Percentiles rank a stretch among this genome's conserved stretches.
Evolutionary conservation across 768 basidiomycete species (phyloP).

Genomic region (Tylopilus felleus): DNA sequence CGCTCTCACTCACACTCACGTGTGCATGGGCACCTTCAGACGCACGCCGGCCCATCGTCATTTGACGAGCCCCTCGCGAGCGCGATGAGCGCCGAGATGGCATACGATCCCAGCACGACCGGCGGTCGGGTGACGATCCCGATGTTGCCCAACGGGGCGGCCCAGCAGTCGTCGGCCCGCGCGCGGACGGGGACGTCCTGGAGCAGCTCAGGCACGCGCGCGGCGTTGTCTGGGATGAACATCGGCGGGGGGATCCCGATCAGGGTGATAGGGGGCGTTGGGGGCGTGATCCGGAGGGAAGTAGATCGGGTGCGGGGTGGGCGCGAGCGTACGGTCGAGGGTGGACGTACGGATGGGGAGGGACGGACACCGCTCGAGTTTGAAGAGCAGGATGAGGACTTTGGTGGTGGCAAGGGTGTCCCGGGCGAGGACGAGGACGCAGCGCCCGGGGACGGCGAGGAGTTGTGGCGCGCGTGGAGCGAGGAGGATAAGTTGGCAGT

Average conservation of each 20-base stretch:
- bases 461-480: conserved; percentile 25
- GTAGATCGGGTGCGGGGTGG: conserved; percentile 31
- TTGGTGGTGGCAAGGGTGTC: conserved; percentile 31
- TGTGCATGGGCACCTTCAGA: conserved; percentile 23
- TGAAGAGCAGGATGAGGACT: conserved; percentile 69
- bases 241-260: conserved; percentile 41
- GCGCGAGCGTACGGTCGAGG: not conserved
- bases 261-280: conserved; percentile 61
- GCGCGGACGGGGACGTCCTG: conserved; percentile 10
- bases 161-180: conserved; percentile 14
- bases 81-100: conserved; percentile 64
- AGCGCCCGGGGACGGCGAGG: conserved; percentile 13
- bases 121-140: conserved; percentile 49
- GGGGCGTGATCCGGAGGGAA: conserved; percentile 51
- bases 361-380: conserved; percentile 47
- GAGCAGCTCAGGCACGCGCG: conserved; percentile 14
- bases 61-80: conserved; percentile 76
- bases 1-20: conserved; percentile 7
- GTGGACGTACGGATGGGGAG: not conserved
- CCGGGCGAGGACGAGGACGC: not conserved
- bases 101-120: conserved; percentile 38
- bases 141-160: conserved; percentile 73
- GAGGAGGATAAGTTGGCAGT: conserved; percentile 31
- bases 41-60: conserved; percentile 41
- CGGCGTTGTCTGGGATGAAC: conserved; percentile 16